Conservation (phyloP, 1,284 basidiomycete genomes). For the Filobasidium uniguttulatum region DNA sequence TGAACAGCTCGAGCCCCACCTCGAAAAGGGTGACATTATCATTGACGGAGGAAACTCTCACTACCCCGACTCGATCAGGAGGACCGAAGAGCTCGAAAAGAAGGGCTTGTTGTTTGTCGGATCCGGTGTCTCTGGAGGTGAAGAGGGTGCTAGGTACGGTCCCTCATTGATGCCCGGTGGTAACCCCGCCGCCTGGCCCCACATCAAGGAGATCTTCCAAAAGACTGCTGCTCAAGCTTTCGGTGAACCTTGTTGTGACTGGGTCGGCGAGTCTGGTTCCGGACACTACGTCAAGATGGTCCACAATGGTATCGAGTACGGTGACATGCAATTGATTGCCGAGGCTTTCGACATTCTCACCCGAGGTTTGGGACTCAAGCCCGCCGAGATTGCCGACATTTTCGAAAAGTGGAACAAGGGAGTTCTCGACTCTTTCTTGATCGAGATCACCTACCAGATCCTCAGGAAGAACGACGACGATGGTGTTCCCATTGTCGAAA, state of each 20-base stretch:
- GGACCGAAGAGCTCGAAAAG: conserved; percentile 77
- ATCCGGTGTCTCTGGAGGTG: conserved; percentile 97
- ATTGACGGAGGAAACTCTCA: conserved; percentile 99
- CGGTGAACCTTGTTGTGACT: conserved; percentile 97
- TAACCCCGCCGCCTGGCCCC: conserved; percentile 81
- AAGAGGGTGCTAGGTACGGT: conserved; percentile 95
- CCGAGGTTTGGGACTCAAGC: conserved; percentile 73
- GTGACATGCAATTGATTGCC: conserved; percentile 99
- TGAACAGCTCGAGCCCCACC: conserved; percentile 43
- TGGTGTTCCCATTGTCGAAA: conserved; percentile 74
- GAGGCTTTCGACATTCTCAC: conserved; percentile 98
- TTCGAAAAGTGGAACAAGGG: conserved; percentile 94
- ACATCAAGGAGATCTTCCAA: conserved; percentile 98
- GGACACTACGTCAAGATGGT: conserved; percentile 72
- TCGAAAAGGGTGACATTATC: conserved; percentile 72
- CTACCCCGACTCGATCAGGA: conserved; percentile 95
- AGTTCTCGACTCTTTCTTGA: conserved; percentile 97
- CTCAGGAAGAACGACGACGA: conserved; percentile 94
- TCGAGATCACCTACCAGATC: conserved; percentile 93
- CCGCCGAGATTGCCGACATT: conserved; percentile 78
- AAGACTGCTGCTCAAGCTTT: conserved; percentile 89
- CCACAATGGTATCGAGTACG: conserved; percentile 81
- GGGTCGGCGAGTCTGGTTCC: conserved; percentile 91
- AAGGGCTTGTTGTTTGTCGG: conserved; percentile 96
- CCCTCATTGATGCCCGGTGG: conserved; percentile 99